phyloP scores from a whole-genome alignment of 768 basidiomycete species.

The Gelatoporia subvermispora region DNA sequence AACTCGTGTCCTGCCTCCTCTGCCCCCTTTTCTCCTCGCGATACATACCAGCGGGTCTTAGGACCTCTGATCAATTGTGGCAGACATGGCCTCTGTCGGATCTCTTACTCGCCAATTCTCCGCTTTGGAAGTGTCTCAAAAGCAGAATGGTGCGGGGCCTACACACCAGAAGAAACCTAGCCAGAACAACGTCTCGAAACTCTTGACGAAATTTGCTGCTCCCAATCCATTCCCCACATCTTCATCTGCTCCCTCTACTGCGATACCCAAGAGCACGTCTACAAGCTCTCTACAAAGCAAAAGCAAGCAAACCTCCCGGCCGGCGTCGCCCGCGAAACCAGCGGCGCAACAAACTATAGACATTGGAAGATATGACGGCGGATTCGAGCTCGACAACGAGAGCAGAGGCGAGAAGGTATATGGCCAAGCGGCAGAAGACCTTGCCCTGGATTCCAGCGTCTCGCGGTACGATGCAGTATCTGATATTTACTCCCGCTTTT shows the following conservation, averaged over 20 bases:
- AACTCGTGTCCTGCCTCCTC: neutral
- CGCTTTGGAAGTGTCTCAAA: conserved; percentile 57
- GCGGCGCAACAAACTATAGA: conserved; percentile 41
- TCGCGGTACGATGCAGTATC: conserved; percentile 43
- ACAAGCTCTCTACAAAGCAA: conserved; percentile 12
- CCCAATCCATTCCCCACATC: conserved; percentile 42
- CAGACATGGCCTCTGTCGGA: conserved; percentile 42
- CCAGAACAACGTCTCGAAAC: conserved; percentile 64
- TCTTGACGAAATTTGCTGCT: conserved; percentile 70
- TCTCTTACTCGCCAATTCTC: conserved; percentile 64
- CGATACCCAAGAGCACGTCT: conserved; percentile 17
- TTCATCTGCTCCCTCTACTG: neutral
- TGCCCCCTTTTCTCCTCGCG: neutral
- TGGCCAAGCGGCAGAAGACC: conserved; percentile 72
- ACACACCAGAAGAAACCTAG: conserved; percentile 47
- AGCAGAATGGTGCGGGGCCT: conserved; percentile 35
- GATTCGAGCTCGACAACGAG: conserved; percentile 86
- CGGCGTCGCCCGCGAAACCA: conserved; percentile 14
- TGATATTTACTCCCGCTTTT: conserved; percentile 1
- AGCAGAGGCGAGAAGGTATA: conserved; percentile 69
- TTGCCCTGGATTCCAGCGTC: conserved; percentile 82
- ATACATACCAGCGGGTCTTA: conserved; percentile 2
- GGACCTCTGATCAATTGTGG: neutral
- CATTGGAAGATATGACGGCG: conserved; percentile 94
- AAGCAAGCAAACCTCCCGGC: conserved; percentile 26